A percentile compares a stretch with the other conserved stretches of the same genome.
Evolutionary conservation across 345 rosid species (phyloP).

Genomic region (Raphanus sativus): DNA sequence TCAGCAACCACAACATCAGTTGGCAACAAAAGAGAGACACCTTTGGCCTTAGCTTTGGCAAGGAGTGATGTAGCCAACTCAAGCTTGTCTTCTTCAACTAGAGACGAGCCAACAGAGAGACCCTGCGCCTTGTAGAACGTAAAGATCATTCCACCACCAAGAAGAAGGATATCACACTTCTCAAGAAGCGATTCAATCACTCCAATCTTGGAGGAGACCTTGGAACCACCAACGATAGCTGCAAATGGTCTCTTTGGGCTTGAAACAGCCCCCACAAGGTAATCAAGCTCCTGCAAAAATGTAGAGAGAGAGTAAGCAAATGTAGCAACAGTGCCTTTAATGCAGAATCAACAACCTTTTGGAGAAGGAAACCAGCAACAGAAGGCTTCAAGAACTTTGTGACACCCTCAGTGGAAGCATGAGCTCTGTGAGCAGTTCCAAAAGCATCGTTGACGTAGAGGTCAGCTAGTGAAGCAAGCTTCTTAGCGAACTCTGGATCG

Average conservation of each 20-base stretch:
- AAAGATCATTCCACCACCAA: conserved; percentile 2
- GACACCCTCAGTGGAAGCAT: conserved; percentile 46
- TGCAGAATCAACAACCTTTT: conserved; percentile 50
- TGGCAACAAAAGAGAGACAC: neutral
- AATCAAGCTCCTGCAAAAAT: conserved; percentile 58
- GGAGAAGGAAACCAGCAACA: conserved; percentile 93
- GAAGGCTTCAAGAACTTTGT: conserved; percentile 74
- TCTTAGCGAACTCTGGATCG: conserved; percentile 89
- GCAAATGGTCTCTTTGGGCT: neutral
- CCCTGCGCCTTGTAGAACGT: neutral
- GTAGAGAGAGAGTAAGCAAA: neutral
- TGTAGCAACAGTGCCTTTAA: too few species aligned
- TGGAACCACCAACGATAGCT: neutral
- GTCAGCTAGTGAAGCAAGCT: conserved; percentile 84
- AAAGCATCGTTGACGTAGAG: conserved; percentile 88
- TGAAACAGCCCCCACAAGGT: neutral
- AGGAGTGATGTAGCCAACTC: neutral
- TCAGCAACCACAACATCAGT: neutral
- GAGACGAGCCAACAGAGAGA: neutral
- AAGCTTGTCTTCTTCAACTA: neutral
- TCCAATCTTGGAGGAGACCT: neutral
- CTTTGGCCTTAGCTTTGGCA: neutral
- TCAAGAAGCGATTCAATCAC: neutral
- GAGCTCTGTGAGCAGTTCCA: conserved; percentile 91
- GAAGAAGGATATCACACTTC: neutral